These are phyloP conservation scores for Sclerotinia borealis DNA, from an alignment of 2,329 filamentous ascomycete species.

Conservation along the genomic window DNA sequence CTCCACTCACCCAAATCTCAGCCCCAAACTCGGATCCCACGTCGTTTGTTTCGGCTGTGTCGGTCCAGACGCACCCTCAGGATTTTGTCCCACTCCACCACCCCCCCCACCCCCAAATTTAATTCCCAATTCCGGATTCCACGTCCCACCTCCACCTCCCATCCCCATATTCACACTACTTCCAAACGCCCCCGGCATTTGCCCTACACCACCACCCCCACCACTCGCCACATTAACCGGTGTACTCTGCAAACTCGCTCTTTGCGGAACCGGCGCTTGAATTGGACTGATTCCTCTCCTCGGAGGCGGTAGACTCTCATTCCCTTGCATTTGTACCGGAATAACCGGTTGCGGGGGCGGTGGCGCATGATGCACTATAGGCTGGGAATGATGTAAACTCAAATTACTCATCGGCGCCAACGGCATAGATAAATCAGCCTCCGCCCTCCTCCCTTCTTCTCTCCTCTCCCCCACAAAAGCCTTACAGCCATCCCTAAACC, in stretches of 20 bases:
- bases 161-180: background rate
- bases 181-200: background rate
- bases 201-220: background rate
- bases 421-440: constrained; percentile 39
- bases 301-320: background rate
- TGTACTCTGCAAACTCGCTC: constrained; percentile 29
- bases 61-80: background rate
- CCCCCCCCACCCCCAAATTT: constrained; percentile 53
- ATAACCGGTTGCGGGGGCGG: constrained; percentile 30
- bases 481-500: constrained; percentile 75
- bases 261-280: constrained; percentile 11
- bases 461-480: constrained; percentile 76
- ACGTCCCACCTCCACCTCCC: constrained; percentile 42
- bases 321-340: constrained; percentile 11
- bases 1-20: constrained; percentile 27
- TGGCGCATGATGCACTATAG: constrained; percentile 20
- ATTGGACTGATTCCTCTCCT: constrained; percentile 2
- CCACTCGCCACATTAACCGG: constrained; percentile 30
- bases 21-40: constrained; percentile 29
- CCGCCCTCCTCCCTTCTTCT: constrained; percentile 71
- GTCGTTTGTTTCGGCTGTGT: constrained; percentile 15
- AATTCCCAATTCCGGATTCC: constrained; percentile 77
- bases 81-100: background rate
- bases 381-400: constrained; percentile 24
- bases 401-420: constrained; percentile 3